Evolutionary conservation across 1,284 basidiomycete species (phyloP).

Genomic region (Mycena sp.): DNA sequence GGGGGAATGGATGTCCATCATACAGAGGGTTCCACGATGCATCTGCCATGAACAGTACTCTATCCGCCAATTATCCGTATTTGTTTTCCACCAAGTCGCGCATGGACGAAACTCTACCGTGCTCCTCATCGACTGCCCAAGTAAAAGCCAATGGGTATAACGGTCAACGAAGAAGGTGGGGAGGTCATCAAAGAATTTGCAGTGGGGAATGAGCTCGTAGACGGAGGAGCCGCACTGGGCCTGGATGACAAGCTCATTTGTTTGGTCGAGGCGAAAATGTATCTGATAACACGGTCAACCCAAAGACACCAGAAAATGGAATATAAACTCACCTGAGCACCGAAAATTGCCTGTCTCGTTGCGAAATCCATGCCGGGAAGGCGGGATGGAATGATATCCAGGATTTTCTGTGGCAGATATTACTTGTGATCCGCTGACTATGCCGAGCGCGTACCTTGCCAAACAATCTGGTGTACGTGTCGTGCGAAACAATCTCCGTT

Average conservation of each 20-base stretch:
- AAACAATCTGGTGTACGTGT: slow-evolving; percentile 1
- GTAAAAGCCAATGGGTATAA: slow-evolving; percentile 54
- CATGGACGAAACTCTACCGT: slow-evolving; percentile 53
- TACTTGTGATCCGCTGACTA: background rate
- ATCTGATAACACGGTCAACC: slow-evolving; percentile 42
- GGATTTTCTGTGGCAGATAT: slow-evolving; percentile 4
- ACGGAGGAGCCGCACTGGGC: slow-evolving; percentile 37
- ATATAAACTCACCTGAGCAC: slow-evolving; percentile 39
- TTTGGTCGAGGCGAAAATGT: slow-evolving; percentile 44
- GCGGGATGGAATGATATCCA: slow-evolving; percentile 16
- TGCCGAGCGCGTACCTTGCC: background rate
- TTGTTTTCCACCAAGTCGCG: slow-evolving; percentile 20
- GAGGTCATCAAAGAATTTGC: slow-evolving; percentile 49
- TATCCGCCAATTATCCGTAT: slow-evolving; percentile 20
- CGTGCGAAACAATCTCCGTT: slow-evolving; percentile 44
- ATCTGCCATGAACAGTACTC: slow-evolving; percentile 18
- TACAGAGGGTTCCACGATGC: background rate
- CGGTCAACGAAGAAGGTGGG: slow-evolving; percentile 48
- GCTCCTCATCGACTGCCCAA: slow-evolving; percentile 36
- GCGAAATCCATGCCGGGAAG: slow-evolving; percentile 49
- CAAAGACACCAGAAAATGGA: background rate
- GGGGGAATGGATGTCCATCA: slow-evolving; percentile 20
- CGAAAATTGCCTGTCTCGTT: slow-evolving; percentile 42
- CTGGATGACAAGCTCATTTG: slow-evolving; percentile 45
- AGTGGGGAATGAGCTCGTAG: slow-evolving; percentile 52